Percentiles rank a stretch among this genome's conserved stretches.
Evolutionary conservation across 2,329 filamentous ascomycete genomes (phyloP).

Genomic region (Aspergillus cejpii): DNA sequence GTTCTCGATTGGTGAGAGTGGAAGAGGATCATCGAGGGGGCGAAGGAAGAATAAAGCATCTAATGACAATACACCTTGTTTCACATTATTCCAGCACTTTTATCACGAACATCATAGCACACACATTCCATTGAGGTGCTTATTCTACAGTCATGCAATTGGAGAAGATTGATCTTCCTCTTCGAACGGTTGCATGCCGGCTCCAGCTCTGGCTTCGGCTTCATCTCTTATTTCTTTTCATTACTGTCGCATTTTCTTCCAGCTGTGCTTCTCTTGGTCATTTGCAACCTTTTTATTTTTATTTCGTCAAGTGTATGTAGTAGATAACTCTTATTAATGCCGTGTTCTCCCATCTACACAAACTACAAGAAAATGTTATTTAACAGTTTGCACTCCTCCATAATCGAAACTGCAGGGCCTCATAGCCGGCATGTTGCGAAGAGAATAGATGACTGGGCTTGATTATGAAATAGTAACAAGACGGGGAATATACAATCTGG

Average conservation of each 20-base stretch:
- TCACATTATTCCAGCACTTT: slow-evolving; percentile 7
- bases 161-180: neutral
- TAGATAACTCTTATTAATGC: neutral
- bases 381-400: neutral
- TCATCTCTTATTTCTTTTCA: neutral
- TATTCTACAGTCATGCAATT: neutral
- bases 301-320: neutral
- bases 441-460: neutral
- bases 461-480: neutral
- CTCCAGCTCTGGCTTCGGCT: neutral
- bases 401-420: neutral
- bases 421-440: neutral
- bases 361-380: no score
- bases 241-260: neutral
- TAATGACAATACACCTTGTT: slow-evolving; percentile 6
- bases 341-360: neutral
- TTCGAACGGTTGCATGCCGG: neutral
- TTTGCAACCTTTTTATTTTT: neutral
- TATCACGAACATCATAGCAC: slow-evolving; percentile 7
- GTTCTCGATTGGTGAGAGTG: neutral
- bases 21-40: neutral
- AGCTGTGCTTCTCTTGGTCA: neutral
- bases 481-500: neutral
- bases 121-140: slow-evolving; percentile 3
- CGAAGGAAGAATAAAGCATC: slow-evolving; percentile 2